Conservation (phyloP, 2,329 filamentous ascomycete species). For the Gyromitra esculenta region DNA sequence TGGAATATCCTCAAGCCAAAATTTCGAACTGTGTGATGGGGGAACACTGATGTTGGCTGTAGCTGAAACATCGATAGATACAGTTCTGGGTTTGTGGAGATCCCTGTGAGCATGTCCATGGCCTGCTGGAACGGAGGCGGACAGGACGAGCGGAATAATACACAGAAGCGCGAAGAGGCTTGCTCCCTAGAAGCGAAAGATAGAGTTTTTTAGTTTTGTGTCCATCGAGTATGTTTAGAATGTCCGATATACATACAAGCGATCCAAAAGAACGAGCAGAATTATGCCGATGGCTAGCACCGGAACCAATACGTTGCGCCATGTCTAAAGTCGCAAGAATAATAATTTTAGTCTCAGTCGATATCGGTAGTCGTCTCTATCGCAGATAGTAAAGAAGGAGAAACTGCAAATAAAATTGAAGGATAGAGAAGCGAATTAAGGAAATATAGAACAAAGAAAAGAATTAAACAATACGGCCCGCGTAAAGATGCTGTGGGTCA, state of each 20-base stretch:
- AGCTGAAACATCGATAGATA: background rate
- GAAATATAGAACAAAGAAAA: constrained; percentile 21
- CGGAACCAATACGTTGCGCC: constrained; percentile 15
- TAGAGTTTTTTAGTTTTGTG: constrained; percentile 1
- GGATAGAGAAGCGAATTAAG: constrained; percentile 7
- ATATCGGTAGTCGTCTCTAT: background rate
- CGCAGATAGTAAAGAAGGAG: background rate
- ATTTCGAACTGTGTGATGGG: constrained; percentile 19
- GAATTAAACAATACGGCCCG: constrained; percentile 2
- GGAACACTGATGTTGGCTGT: background rate
- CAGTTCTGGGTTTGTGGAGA: background rate
- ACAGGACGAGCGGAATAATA: constrained; percentile 11
- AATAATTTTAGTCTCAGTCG: constrained; percentile 10
- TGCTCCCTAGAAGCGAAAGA: constrained; percentile 21
- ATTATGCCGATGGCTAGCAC: constrained; percentile 29
- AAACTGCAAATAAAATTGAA: background rate
- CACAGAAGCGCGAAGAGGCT: constrained; percentile 13
- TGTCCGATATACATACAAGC: constrained; percentile 28
- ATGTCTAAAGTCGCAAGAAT: constrained; percentile 12
- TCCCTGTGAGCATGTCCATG: background rate
- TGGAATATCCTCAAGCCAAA: constrained; percentile 60
- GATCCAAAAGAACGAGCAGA: constrained; percentile 23
- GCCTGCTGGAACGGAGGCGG: background rate
- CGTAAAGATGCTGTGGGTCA: background rate
- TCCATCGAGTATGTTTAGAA: background rate